Base-by-base conservation (phyloP, 1,139 yeast genomes). In the Candida frijolesensis region DNA sequence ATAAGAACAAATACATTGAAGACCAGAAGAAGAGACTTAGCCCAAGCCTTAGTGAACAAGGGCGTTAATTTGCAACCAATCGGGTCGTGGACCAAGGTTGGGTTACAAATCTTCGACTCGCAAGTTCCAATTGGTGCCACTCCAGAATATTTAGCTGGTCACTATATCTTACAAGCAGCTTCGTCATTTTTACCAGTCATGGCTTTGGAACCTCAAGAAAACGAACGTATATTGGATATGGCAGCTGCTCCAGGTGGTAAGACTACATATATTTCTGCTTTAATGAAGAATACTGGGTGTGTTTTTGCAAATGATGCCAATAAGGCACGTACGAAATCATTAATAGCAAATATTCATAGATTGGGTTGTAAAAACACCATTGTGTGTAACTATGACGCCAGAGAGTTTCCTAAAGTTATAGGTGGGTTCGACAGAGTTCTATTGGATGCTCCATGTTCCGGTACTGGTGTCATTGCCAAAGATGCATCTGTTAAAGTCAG, bases 221-320 rank as follows among this genome's bases (percentile, higher is more conserved):
- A 89, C 66, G 99, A 95, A 72, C 85, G 99, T 65, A 79, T 95
- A 45, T 78, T 95, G 58, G 99, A 95, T 74, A 95, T 95, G 99
- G 99, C 99, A 41, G 96, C 99, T 52, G 98, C 99, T 18, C 99
- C 99, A 58, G 99, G 99, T 76, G 99, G 99, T 71, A 95, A 95
- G 67, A 91, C 99, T 10, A 94, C 99, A 1, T 94, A 91, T 66
- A 85, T 95, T 51, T 85, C 97, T 41, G 99, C 99, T 0, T 74
- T 92, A 71, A 94, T 94, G 98, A 95, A 95, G 67, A 95, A 94
- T 69, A 94, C 99, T 3, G 99, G 99, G 35, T 86, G 96, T 68
- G 88, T 95, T 15, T 92, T 95, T 67, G 99, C 99, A 50, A 95
- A 95, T 70, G 99, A 95, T 74, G 88, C 96, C 53, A 92, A 90